Evolutionary conservation across 2,329 filamentous ascomycete genomes (phyloP).

Genomic region (Exophiala mesophila): DNA sequence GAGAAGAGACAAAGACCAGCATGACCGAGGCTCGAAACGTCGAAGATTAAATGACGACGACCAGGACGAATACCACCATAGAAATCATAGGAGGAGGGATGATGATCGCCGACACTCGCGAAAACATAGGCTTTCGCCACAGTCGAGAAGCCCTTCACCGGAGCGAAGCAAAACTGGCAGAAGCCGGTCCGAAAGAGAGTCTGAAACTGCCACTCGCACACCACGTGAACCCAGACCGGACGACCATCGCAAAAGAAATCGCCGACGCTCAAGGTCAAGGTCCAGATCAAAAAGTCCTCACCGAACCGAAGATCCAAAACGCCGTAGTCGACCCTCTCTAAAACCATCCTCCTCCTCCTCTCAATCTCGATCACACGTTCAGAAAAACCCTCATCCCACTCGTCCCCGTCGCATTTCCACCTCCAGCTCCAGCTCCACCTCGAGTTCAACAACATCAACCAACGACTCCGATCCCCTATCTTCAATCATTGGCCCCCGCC

Average conservation of each 20-base stretch:
- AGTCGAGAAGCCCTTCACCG: too few species aligned
- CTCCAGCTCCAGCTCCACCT: background rate
- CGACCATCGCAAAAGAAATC: slow-evolving; percentile 9
- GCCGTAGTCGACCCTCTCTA: background rate
- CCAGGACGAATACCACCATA: slow-evolving; percentile 7
- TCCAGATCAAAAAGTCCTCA: slow-evolving; percentile 11
- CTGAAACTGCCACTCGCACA: too few species aligned
- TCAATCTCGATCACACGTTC: too few species aligned
- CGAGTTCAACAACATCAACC: slow-evolving; percentile 19
- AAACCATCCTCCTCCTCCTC: too few species aligned
- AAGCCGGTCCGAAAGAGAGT: too few species aligned
- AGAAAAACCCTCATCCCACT: too few species aligned
- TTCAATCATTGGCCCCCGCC: slow-evolving; percentile 65
- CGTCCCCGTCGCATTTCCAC: too few species aligned
- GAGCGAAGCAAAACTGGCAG: too few species aligned
- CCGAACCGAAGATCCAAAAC: slow-evolving; percentile 14
- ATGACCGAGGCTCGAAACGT: background rate
- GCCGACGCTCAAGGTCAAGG: slow-evolving; percentile 11
- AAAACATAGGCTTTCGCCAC: too few species aligned
- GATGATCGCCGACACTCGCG: too few species aligned
- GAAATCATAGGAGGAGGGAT: too few species aligned
- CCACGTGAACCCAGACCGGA: background rate
- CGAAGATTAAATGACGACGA: slow-evolving; percentile 30
- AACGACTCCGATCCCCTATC: slow-evolving; percentile 66
- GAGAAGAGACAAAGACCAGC: slow-evolving; percentile 6